Percentiles rank a stretch among this genome's conserved stretches.
Evolutionary conservation across 192 early-diverging fungal genomes (phyloP).

Genomic region (Coemansia sp.): DNA sequence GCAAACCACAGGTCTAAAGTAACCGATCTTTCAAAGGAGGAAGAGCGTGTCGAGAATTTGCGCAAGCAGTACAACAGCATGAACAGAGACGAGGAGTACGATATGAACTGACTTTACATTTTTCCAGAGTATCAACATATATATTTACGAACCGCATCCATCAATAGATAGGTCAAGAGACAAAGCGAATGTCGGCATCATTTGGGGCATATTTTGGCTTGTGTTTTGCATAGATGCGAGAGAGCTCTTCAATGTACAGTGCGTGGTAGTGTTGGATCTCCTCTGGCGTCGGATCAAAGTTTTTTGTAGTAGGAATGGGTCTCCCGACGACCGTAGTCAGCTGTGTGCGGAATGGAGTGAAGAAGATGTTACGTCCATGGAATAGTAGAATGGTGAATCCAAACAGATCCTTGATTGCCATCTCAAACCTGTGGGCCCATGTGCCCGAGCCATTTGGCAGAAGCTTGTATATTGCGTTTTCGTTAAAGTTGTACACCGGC

Average conservation of each 20-base stretch:
- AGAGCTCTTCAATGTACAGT: constrained; percentile 46
- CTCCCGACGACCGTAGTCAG: constrained; percentile 50
- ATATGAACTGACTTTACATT: constrained; percentile 20
- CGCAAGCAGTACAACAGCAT: constrained; percentile 56
- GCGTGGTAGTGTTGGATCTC: constrained; percentile 40
- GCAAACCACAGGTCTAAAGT: constrained; percentile 79
- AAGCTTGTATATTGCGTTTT: constrained; percentile 89
- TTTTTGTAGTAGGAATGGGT: constrained; percentile 34
- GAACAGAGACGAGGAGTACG: constrained; percentile 36
- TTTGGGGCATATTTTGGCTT: constrained; percentile 45
- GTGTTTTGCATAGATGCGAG: constrained; percentile 44
- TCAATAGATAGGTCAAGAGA: constrained; percentile 11
- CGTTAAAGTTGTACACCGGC: constrained; percentile 92
- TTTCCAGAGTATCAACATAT: not conserved
- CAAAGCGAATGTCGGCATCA: constrained; percentile 35
- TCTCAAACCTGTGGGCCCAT: constrained; percentile 70
- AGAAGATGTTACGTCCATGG: constrained; percentile 86
- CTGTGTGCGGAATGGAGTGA: constrained; percentile 54
- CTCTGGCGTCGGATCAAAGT: constrained; percentile 27
- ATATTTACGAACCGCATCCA: not conserved
- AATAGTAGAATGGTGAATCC: constrained; percentile 80
- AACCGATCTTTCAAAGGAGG: constrained; percentile 77
- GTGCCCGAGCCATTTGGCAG: constrained; percentile 69
- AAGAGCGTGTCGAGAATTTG: constrained; percentile 71
- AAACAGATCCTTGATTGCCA: constrained; percentile 64